Conservation (phyloP, 2,329 filamentous ascomycete genomes). For the Teratosphaeria pseudoeucalypti region DNA sequence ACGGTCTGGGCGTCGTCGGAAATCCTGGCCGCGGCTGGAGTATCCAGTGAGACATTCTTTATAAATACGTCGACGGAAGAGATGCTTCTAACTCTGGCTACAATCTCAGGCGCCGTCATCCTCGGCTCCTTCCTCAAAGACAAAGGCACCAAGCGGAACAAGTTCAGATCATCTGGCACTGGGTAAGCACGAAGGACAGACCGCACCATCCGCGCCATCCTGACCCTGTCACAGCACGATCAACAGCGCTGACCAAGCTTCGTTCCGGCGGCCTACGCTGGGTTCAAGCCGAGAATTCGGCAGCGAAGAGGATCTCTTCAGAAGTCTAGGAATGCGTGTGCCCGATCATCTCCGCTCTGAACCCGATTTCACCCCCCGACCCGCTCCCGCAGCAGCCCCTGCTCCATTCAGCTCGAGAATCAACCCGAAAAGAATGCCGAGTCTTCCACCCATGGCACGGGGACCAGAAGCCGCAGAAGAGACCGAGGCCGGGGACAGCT, state of each 20-base stretch:
- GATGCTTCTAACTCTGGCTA: neutral
- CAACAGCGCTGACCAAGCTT: constrained; percentile 41
- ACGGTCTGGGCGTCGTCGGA: constrained; percentile 85
- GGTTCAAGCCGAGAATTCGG: constrained; percentile 61
- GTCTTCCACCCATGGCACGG: neutral
- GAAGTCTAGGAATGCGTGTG: constrained; percentile 61
- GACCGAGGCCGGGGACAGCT: constrained; percentile 6
- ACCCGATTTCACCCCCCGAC: constrained; percentile 22
- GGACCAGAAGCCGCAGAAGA: neutral
- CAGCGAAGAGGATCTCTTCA: constrained; percentile 82
- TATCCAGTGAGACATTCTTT: constrained; percentile 51
- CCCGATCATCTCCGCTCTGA: constrained; percentile 36
- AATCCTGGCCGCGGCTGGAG: constrained; percentile 74
- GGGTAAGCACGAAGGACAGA: neutral
- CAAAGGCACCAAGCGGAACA: constrained; percentile 77
- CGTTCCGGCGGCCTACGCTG: constrained; percentile 51
- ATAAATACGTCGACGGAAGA: neutral
- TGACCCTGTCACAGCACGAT: neutral
- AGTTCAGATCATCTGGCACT: constrained; percentile 38
- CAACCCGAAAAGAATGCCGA: neutral
- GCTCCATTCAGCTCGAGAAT: constrained; percentile 11
- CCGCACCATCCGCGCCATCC: neutral
- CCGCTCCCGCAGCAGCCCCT: constrained; percentile 31
- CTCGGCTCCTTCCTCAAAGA: constrained; percentile 89
- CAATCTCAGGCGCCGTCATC: constrained; percentile 49